These are phyloP conservation scores for Clonostachys rosea DNA, from an alignment of 2,329 filamentous ascomycete genomes.

Conservation along the genomic window DNA sequence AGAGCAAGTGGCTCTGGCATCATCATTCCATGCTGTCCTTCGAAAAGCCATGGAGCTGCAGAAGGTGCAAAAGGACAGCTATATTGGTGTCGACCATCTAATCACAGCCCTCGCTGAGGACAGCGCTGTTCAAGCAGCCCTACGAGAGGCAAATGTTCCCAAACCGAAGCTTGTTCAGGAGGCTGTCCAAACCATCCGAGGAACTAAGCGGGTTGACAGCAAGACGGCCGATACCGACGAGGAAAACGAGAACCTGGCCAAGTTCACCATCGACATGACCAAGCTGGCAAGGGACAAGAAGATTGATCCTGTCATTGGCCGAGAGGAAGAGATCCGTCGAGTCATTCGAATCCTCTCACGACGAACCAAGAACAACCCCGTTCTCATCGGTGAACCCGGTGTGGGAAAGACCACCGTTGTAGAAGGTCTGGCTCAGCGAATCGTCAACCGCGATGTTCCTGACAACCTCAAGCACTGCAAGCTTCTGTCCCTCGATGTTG, in stretches of 20 bases:
- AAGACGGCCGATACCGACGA: conserved; percentile 92
- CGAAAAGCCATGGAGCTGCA: conserved; percentile 83
- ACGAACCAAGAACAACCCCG: conserved; percentile 97
- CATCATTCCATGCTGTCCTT: conserved; percentile 76
- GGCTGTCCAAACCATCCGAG: conserved; percentile 87
- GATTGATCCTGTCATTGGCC: conserved; percentile 93
- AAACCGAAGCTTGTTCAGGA: conserved; percentile 87
- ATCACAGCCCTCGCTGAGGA: conserved; percentile 85
- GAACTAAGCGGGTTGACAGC: conserved; percentile 89
- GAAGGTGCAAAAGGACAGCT: conserved; percentile 96
- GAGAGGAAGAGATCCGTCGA: conserved; percentile 91
- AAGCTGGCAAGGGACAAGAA: conserved; percentile 94
- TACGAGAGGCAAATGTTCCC: conserved; percentile 86
- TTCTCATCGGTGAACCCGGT: conserved; percentile 95
- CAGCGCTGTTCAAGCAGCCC: conserved; percentile 61
- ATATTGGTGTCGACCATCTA: conserved; percentile 90
- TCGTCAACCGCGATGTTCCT: conserved; percentile 94
- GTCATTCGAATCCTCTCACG: conserved; percentile 89
- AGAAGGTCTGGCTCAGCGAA: conserved; percentile 90
- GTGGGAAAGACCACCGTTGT: conserved; percentile 98
- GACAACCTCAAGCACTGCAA: conserved; percentile 93
- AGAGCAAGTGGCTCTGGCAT: conserved; percentile 79
- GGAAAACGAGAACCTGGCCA: conserved; percentile 93
- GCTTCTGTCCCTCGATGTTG: conserved; percentile 91
- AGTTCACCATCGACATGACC: conserved; percentile 99